A percentile compares a stretch with the other conserved stretches of the same genome.
Conservation (phyloP, 495 filamentous ascomycete genomes). For the Annulohypoxylon moriforme region DNA sequence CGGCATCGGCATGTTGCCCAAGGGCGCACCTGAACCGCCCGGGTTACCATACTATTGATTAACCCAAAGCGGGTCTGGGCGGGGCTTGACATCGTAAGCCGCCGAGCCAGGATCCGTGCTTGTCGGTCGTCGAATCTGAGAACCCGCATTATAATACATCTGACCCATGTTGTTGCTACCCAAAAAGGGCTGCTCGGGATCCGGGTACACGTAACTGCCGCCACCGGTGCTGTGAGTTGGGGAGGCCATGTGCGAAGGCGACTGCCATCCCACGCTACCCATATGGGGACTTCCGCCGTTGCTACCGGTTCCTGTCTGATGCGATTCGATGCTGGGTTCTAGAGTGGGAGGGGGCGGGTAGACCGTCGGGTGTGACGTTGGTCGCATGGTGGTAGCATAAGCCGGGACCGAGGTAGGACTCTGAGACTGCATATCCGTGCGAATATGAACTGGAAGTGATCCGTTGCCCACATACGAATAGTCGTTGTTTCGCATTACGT, state of each 20-base stretch:
- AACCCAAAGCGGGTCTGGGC: conserved; percentile 50
- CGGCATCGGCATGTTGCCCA: background rate
- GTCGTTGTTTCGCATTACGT: conserved; percentile 76
- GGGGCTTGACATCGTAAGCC: conserved; percentile 72
- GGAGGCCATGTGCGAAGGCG: conserved; percentile 73
- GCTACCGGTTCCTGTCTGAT: conserved; percentile 71
- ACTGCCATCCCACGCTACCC: conserved; percentile 77
- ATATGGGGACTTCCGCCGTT: conserved; percentile 78
- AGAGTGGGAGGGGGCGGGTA: conserved; percentile 88
- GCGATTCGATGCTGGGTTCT: conserved; percentile 85
- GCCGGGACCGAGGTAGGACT: conserved; percentile 72
- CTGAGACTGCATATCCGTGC: conserved; percentile 78
- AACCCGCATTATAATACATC: conserved; percentile 71
- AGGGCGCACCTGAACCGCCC: background rate
- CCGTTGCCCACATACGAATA: conserved; percentile 76
- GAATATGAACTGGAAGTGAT: conserved; percentile 84
- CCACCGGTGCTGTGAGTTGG: conserved; percentile 68
- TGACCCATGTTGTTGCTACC: conserved; percentile 66
- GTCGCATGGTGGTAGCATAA: conserved; percentile 68
- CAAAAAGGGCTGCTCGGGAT: conserved; percentile 68
- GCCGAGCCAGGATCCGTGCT: conserved; percentile 74
- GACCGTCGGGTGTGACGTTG: conserved; percentile 79
- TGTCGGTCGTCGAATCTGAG: conserved; percentile 72
- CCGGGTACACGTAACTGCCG: conserved; percentile 75
- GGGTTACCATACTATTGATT: conserved; percentile 44